Conservation (phyloP, 2,329 filamentous ascomycete genomes). For the Xylariales sp. region DNA sequence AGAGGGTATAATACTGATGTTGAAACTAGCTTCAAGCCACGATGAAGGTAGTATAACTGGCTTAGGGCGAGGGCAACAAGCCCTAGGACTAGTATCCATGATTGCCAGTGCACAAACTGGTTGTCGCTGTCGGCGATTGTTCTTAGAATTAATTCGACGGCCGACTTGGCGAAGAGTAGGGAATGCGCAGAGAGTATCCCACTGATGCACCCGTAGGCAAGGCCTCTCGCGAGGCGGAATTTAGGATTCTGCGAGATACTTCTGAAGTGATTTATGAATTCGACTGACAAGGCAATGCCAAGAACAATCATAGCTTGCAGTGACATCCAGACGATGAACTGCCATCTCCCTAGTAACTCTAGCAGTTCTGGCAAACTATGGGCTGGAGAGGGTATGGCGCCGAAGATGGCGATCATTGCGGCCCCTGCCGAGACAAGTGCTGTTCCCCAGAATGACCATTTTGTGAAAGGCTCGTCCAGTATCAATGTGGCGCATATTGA, state of each 20-base stretch:
- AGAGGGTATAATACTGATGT: slow-evolving; percentile 96
- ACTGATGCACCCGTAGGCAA: slow-evolving; percentile 89
- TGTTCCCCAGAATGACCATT: slow-evolving; percentile 91
- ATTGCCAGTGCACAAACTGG: slow-evolving; percentile 95
- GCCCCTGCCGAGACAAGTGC: slow-evolving; percentile 88
- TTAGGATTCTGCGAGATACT: slow-evolving; percentile 70
- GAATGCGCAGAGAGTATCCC: slow-evolving; percentile 95
- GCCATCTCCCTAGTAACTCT: slow-evolving; percentile 74
- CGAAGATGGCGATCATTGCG: slow-evolving; percentile 92
- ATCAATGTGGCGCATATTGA: slow-evolving; percentile 96
- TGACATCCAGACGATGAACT: slow-evolving; percentile 91
- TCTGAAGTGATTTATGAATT: slow-evolving; percentile 64
- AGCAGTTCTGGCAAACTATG: slow-evolving; percentile 88
- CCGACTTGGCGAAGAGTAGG: slow-evolving; percentile 92
- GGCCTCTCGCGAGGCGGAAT: slow-evolving; percentile 80
- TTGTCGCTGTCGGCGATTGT: slow-evolving; percentile 88
- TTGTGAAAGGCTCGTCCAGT: slow-evolving; percentile 92
- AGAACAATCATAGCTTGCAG: slow-evolving; percentile 80
- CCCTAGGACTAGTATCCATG: slow-evolving; percentile 88
- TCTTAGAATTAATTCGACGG: slow-evolving; percentile 89
- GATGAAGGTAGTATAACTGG: slow-evolving; percentile 95
- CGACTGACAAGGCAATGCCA: slow-evolving; percentile 72
- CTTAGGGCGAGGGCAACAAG: slow-evolving; percentile 85
- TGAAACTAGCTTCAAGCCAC: slow-evolving; percentile 92
- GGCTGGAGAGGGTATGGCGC: slow-evolving; percentile 91